A percentile compares a stretch with the other conserved stretches of the same genome.
phyloP scores from a whole-genome alignment of 495 filamentous ascomycete species.

The Penicillium argentinense region DNA sequence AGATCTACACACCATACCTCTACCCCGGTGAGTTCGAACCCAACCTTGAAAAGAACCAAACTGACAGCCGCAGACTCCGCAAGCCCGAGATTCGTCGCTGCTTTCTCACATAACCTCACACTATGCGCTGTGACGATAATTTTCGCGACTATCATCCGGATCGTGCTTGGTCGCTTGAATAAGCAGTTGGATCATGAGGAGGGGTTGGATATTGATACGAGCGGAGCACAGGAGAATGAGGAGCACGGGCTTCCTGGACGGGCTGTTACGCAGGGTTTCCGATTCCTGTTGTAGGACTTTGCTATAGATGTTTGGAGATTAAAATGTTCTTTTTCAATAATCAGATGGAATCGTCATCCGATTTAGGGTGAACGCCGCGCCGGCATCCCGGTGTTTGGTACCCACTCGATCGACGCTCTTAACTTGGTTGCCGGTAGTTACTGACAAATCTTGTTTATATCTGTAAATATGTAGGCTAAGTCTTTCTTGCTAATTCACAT shows the following conservation, averaged over 20 bases:
- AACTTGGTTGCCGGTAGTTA: no score
- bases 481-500: no score
- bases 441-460: no score
- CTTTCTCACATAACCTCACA: constrained; percentile 22
- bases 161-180: constrained; percentile 29
- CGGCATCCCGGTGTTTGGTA: no score
- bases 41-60: not conserved
- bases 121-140: constrained; percentile 20
- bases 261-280: constrained; percentile 12
- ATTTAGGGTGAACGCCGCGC: no score
- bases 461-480: no score
- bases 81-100: constrained; percentile 20
- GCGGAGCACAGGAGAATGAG: constrained; percentile 5
- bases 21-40: constrained; percentile 12
- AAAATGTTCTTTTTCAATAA: no score
- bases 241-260: constrained; percentile 13
- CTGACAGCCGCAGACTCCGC: constrained; percentile 11
- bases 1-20: constrained; percentile 20
- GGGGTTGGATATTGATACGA: constrained; percentile 6
- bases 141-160: constrained; percentile 19
- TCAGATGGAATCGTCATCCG: no score
- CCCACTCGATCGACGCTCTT: no score
- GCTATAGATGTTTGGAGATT: no score
- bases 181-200: constrained; percentile 32
- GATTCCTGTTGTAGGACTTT: constrained; percentile 14